A percentile compares a stretch with the other conserved stretches of the same genome.
phyloP scores from a whole-genome alignment of 441 rosid species.

The Adansonia gregorii region DNA sequence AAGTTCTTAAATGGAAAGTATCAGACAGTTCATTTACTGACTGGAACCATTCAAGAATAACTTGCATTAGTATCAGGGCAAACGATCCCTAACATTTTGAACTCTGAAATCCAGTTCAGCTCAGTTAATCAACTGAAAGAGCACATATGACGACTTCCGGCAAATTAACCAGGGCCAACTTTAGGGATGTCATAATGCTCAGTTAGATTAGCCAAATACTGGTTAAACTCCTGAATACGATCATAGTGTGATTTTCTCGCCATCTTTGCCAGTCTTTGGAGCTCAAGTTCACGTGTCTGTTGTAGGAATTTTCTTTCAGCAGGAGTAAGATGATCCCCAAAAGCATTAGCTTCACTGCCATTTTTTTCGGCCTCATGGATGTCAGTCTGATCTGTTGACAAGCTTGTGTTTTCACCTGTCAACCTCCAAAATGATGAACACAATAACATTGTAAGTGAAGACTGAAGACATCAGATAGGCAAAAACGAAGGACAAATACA shows the following conservation, averaged over 20 bases:
- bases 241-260: conserved; percentile 70
- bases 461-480: neutral
- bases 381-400: conserved; percentile 31
- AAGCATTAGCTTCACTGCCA: conserved; percentile 41
- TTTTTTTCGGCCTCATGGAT: conserved; percentile 36
- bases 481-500: neutral
- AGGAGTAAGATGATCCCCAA: conserved; percentile 57
- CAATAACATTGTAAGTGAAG: neutral
- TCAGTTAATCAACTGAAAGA: neutral
- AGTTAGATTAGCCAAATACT: conserved; percentile 72
- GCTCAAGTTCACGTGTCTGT: conserved; percentile 60
- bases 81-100: neutral
- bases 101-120: neutral
- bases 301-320: conserved; percentile 65
- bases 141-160: neutral
- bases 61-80: neutral
- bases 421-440: conserved; percentile 28
- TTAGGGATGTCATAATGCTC: conserved; percentile 82
- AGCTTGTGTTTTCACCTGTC: conserved; percentile 40
- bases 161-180: conserved; percentile 67
- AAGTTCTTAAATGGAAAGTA: neutral
- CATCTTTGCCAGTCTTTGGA: conserved; percentile 61
- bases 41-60: neutral
- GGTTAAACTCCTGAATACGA: conserved; percentile 74
- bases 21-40: neutral